Evolutionary conservation across 2,329 filamentous ascomycete species (phyloP).

Genomic region (Fusarium poae): DNA sequence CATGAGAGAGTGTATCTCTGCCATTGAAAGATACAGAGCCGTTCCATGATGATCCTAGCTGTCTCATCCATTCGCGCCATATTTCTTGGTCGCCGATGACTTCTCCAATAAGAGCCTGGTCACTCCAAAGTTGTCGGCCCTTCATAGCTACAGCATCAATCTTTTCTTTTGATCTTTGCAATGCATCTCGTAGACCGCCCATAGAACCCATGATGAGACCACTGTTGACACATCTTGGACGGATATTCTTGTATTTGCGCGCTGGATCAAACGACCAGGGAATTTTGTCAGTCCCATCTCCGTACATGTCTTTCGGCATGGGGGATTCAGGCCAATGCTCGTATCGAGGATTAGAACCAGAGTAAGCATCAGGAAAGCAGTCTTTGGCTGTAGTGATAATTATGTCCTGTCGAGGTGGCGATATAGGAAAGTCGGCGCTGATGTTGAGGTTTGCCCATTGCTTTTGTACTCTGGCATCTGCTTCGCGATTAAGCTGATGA

Average conservation of each 20-base stretch:
- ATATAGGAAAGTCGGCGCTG: constrained; percentile 48
- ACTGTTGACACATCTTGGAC: constrained; percentile 54
- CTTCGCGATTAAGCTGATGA: constrained; percentile 53
- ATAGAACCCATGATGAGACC: constrained; percentile 56
- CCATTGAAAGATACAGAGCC: constrained; percentile 40
- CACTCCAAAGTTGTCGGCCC: constrained; percentile 56
- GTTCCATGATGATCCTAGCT: constrained; percentile 52
- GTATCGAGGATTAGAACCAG: constrained; percentile 54
- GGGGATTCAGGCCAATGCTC: constrained; percentile 56
- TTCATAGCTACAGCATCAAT: constrained; percentile 45
- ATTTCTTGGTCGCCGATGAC: constrained; percentile 57
- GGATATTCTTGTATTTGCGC: constrained; percentile 52
- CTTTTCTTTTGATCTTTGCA: constrained; percentile 50
- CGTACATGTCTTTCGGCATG: constrained; percentile 53
- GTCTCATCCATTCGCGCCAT: constrained; percentile 52
- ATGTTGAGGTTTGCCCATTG: constrained; percentile 42
- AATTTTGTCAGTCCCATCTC: constrained; percentile 50
- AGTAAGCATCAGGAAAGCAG: constrained; percentile 52
- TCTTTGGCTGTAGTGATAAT: constrained; percentile 54
- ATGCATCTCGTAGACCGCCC: constrained; percentile 44
- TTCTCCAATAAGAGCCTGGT: constrained; percentile 56
- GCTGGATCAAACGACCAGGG: constrained; percentile 51
- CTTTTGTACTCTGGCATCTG: constrained; percentile 47
- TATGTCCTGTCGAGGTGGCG: constrained; percentile 51
- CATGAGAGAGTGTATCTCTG: constrained; percentile 19